Evolutionary conservation across 2,329 filamentous ascomycete genomes (phyloP).

Genomic region (Trichoderma hamatum): DNA sequence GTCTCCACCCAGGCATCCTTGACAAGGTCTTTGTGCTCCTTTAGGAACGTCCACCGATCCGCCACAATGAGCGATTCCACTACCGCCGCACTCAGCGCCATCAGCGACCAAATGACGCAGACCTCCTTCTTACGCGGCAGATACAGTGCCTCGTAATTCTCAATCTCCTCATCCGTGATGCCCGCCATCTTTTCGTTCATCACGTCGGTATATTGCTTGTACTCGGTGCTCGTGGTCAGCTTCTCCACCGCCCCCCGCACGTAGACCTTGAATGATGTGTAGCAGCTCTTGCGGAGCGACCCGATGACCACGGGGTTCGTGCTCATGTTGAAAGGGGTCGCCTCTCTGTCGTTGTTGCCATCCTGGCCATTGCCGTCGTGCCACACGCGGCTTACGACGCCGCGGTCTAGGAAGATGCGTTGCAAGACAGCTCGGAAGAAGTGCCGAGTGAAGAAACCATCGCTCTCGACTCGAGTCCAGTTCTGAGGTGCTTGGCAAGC

Average conservation of each 20-base stretch:
- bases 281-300: constrained; percentile 78
- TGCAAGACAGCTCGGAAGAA: constrained; percentile 91
- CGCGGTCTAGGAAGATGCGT: constrained; percentile 85
- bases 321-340: constrained; percentile 54
- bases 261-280: constrained; percentile 74
- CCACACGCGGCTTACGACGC: constrained; percentile 67
- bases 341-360: constrained; percentile 32
- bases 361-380: constrained; percentile 39
- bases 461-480: constrained; percentile 81
- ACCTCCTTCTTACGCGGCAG: constrained; percentile 73
- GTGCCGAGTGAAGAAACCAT: constrained; percentile 87
- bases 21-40: constrained; percentile 72
- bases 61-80: constrained; percentile 88
- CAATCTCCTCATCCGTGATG: constrained; percentile 76
- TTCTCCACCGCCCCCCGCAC: constrained; percentile 80
- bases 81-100: constrained; percentile 91
- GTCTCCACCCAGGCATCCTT: constrained; percentile 85
- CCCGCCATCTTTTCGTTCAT: constrained; percentile 67
- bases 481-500: constrained; percentile 93
- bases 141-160: constrained; percentile 68
- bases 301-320: constrained; percentile 86
- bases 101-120: constrained; percentile 87
- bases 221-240: constrained; percentile 60
- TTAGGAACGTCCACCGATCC: constrained; percentile 86
- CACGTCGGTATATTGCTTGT: constrained; percentile 61